These are phyloP conservation scores for Phialocephala subalpina DNA, from an alignment of 2,329 filamentous ascomycete species.

Conservation along the genomic window DNA sequence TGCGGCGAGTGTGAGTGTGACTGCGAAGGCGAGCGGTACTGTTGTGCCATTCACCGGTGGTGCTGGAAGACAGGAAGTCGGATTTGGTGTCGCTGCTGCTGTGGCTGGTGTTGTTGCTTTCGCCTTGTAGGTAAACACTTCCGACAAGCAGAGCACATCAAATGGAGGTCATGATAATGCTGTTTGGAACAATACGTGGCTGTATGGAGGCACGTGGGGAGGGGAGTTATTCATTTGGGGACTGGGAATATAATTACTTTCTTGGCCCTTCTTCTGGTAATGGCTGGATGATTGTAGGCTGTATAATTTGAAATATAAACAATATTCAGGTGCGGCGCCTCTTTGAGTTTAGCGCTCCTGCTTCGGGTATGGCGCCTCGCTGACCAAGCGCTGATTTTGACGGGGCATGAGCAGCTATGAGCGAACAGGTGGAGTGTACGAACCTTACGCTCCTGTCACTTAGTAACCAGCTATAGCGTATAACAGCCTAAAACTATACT, in stretches of 20 bases:
- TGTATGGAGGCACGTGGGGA: too few relatives aligned
- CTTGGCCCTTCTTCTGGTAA: constrained; percentile 1
- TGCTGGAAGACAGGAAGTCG: constrained; percentile 5
- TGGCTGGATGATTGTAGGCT: background rate
- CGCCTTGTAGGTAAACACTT: too few relatives aligned
- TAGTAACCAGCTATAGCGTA: too few relatives aligned
- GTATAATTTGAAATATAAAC: background rate
- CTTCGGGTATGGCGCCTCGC: too few relatives aligned
- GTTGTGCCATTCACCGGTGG: constrained; percentile 1
- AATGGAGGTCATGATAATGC: background rate
- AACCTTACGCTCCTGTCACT: too few relatives aligned
- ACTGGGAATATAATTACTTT: background rate
- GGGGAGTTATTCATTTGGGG: too few relatives aligned
- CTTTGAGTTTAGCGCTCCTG: too few relatives aligned
- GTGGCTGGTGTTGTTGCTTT: constrained; percentile 4
- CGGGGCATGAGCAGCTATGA: too few relatives aligned
- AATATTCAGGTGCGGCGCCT: background rate
- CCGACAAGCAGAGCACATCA: background rate
- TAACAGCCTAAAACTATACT: too few relatives aligned
- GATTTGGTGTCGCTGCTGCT: background rate
- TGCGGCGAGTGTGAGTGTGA: background rate
- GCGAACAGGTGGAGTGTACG: too few relatives aligned
- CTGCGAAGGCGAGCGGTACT: constrained; percentile 4
- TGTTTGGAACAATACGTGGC: background rate
- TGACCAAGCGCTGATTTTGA: too few relatives aligned